Percentiles rank a stretch among this genome's conserved stretches.
Evolutionary conservation across 805 yeast genomes (phyloP).

Genomic region (Starmerella bombicola): DNA sequence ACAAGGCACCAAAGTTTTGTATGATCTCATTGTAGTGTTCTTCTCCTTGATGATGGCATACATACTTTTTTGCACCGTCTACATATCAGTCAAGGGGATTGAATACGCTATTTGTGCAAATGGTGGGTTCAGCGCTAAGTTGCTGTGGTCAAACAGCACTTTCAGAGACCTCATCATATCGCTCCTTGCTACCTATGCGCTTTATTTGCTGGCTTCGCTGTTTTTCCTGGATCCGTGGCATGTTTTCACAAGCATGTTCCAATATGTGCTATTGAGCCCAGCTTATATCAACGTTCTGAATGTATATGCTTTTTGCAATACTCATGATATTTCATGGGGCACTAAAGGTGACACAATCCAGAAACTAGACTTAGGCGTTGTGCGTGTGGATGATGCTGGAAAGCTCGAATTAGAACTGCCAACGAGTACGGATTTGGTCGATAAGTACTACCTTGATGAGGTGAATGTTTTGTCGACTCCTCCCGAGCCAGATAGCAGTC

Average conservation of each 20-base stretch:
- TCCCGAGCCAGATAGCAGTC: constrained; percentile 27
- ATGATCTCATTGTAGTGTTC: constrained; percentile 57
- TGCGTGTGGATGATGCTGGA: constrained; percentile 55
- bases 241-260: constrained; percentile 76
- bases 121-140: constrained; percentile 34
- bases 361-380: constrained; percentile 69
- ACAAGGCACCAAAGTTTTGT: constrained; percentile 71
- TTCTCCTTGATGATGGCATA: constrained; percentile 84
- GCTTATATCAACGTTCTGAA: constrained; percentile 82
- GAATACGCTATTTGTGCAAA: constrained; percentile 39
- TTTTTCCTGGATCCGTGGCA: constrained; percentile 85
- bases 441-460: constrained; percentile 55
- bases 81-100: constrained; percentile 63
- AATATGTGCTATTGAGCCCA: constrained; percentile 74
- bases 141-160: constrained; percentile 37
- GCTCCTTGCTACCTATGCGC: constrained; percentile 65
- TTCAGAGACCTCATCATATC: constrained; percentile 85
- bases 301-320: constrained; percentile 90
- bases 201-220: constrained; percentile 67
- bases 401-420: constrained; percentile 62
- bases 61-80: constrained; percentile 77
- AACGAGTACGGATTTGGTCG: constrained; percentile 63
- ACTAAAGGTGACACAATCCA: constrained; percentile 67
- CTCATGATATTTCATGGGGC: constrained; percentile 97
- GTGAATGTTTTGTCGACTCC: constrained; percentile 40